Base-by-base conservation (phyloP, 2,329 filamentous ascomycete genomes). In the Apiospora kogelbergensis region DNA sequence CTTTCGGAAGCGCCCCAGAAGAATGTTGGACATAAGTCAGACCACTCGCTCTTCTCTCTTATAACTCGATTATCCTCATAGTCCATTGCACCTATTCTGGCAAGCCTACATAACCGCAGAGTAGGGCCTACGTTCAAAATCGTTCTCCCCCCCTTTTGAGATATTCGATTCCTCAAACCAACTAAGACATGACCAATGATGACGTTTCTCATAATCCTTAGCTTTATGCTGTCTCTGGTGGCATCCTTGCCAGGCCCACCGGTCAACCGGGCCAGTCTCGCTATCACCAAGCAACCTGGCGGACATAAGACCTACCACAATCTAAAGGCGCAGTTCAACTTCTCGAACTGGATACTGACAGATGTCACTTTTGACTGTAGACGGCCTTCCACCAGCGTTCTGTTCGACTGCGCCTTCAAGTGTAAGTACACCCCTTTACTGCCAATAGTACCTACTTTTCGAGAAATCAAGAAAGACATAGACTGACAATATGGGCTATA, bases 341-440 rank as follows among this genome's bases (percentile, higher is more conserved):
- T 63, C 40, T 63, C 65, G 33, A 44, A 67, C 48, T 68, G 63
- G 46, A 40, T 40, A 7, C 24, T 70, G 37, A 67, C 44, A n/a
- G 65, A 60, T 6, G 40, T 68, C 24, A 60, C 33, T 20, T 22
- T 68, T 30, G 45, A 68, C 44, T 70, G 69, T 44, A 65, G 17
- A 17, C 68, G 69, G n/a, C 33, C 42, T 15, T 46, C 67, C 6
- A 9, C 60, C 2, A 64, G 37, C n/a, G 42, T 57, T 4, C 33
- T 65, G 15, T 70, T 63, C 37, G 42, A 68, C 15, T 70, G 69
- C 44, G 20, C 37, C 9, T 68, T 64, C 57, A 67, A 67, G 26
- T 70, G 69, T 68, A 41, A 65, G 69, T 24, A 9, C 17, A 17
- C 22, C 53, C 63, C 40, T 15, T 15, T 42, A 4, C 13, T 15